A percentile compares a stretch with the other conserved stretches of the same genome.
These are phyloP conservation scores for Coemansia sp. DNA, from an alignment of 192 early-diverging fungal species.

Conservation along the genomic window DNA sequence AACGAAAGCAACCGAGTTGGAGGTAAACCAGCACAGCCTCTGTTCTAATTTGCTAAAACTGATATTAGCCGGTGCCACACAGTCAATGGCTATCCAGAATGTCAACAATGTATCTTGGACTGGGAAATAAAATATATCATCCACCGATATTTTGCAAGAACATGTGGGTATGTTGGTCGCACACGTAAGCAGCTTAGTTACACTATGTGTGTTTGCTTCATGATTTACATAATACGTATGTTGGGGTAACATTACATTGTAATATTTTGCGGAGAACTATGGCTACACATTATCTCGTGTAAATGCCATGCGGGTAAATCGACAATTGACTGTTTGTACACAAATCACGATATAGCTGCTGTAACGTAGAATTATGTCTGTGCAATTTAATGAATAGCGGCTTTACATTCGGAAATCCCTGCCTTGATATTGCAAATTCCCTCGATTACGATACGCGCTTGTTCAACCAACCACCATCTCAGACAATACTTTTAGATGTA, in stretches of 20 bases:
- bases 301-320: constrained; percentile 2
- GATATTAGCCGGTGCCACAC: not conserved
- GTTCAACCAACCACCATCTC: not conserved
- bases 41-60: not conserved
- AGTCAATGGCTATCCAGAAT: not conserved
- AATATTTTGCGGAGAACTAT: constrained; percentile 2
- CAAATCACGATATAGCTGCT: not conserved
- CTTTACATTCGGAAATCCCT: not conserved
- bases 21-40: not conserved
- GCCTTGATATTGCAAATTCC: not conserved
- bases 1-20: not conserved
- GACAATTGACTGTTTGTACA: constrained; percentile 2
- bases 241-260: constrained; percentile 5
- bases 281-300: not conserved
- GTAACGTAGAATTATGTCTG: not conserved
- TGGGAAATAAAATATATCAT: not conserved
- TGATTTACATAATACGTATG: not conserved
- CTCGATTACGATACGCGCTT: not conserved
- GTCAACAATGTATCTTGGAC: not conserved
- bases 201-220: not conserved
- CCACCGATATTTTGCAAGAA: not conserved
- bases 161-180: not conserved
- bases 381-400: not conserved
- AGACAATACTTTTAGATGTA: not conserved
- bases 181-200: not conserved